Base-by-base conservation (phyloP, 345 rosid genomes). In the Brassica carinata region DNA sequence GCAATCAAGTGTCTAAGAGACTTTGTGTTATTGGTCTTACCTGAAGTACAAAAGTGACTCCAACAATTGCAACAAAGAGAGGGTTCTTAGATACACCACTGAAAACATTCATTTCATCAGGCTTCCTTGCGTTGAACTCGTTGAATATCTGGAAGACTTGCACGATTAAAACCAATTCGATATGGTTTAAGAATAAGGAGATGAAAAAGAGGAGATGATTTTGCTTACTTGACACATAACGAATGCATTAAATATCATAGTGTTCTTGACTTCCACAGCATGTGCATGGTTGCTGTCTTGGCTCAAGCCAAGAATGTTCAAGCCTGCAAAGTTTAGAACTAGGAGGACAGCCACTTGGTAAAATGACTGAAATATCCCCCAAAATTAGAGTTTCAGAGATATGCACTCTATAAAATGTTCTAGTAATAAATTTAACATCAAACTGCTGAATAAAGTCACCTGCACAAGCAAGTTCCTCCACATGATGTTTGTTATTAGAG, bases 51-150 rank as follows among this genome's bases (percentile, higher is more conserved):
- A 85, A 74, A 0, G 99, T 94, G 65, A 92, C 67, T 69, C 91
- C 97, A 72, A 96, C 81, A 33, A 96, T 91, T 72, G 77, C 95
- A 76, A 94, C 62, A 53, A 96, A 94, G 78, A 96, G 92, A 76
- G 74, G 85, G 86, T 94, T 94, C 73, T 87, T 92, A 31, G 90
- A 85, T 65, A 96, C 93, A 79, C 99, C 99, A 0, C 73, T 75
- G 77, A 96, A 96, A 74, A 94, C 89, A 76, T 96, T 96, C 74
- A 94, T 72, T 83, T 92, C 92, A 13, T 96, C 99, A 3, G 97
- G 99, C 79, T 90, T 96, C 71, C 99, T 89, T 73, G 99, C 94
- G 83, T 96, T 96, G 85, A 96, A 94, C 87, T 94, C 99, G 26
- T 94, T 94, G 82, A 92, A 96, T 71, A 96, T 86, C 99, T 96